phyloP scores from a whole-genome alignment of 306 rosid genomes.

The Dalbergia cochinchinensis region DNA sequence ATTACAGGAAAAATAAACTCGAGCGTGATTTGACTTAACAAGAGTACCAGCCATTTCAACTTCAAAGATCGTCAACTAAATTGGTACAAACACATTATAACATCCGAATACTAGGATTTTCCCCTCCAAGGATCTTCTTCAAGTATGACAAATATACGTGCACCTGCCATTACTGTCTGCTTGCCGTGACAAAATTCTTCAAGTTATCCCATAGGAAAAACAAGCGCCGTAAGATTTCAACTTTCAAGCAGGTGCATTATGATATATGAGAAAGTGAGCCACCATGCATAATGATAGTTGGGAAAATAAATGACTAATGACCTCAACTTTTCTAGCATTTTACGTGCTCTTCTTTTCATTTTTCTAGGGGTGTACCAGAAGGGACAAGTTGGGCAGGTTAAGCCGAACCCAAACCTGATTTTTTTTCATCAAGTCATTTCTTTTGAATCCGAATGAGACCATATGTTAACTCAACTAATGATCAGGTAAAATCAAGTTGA shows the following conservation, averaged over 20 bases:
- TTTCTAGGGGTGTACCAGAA: not conserved
- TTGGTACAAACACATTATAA: constrained; percentile 67
- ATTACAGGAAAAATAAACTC: not conserved
- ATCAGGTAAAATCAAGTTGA: too few species aligned
- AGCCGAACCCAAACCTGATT: too few species aligned
- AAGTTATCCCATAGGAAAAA: constrained; percentile 42
- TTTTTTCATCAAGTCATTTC: not conserved
- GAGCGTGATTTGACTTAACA: constrained; percentile 59
- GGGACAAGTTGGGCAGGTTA: too few species aligned
- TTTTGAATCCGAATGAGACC: not conserved
- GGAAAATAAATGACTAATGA: constrained; percentile 45
- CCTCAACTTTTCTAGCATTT: constrained; percentile 39
- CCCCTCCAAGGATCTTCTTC: constrained; percentile 3
- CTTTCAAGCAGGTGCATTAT: constrained; percentile 48
- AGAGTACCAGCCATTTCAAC: constrained; percentile 46
- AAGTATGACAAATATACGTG: constrained; percentile 44
- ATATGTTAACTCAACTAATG: too few species aligned
- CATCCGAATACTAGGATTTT: constrained; percentile 29
- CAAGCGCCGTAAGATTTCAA: constrained; percentile 41
- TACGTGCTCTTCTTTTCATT: not conserved
- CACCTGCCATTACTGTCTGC: constrained; percentile 42
- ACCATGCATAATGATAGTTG: constrained; percentile 38
- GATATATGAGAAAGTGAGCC: constrained; percentile 42
- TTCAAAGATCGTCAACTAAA: constrained; percentile 53
- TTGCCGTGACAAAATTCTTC: constrained; percentile 48